Conservation (phyloP, 805 yeast genomes). For the Kazachstania viticola region DNA sequence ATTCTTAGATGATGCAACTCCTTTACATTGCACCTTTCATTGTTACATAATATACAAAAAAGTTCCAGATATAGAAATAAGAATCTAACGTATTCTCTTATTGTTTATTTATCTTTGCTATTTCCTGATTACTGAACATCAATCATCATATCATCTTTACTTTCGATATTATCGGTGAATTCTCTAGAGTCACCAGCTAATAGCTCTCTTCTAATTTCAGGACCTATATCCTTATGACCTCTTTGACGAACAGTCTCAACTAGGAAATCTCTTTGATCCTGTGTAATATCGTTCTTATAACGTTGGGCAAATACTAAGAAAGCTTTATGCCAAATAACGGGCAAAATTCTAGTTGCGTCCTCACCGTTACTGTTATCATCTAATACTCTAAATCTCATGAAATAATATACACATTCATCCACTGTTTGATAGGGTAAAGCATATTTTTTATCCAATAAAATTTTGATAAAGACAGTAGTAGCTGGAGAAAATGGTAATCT, state of each 20-base stretch:
- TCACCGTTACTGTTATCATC: slow-evolving; percentile 32
- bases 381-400: slow-evolving; percentile 75
- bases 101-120: not conserved
- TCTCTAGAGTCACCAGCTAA: slow-evolving; percentile 72
- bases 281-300: slow-evolving; percentile 95
- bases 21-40: not conserved
- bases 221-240: slow-evolving; percentile 79
- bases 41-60: too few relatives aligned
- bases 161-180: slow-evolving; percentile 19
- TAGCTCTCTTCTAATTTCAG: slow-evolving; percentile 88
- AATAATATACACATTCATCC: slow-evolving; percentile 87
- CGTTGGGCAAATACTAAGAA: slow-evolving; percentile 90
- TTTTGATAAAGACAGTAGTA: slow-evolving; percentile 79
- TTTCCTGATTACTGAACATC: slow-evolving; percentile 17
- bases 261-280: slow-evolving; percentile 91
- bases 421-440: slow-evolving; percentile 95
- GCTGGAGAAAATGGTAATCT: slow-evolving; percentile 82
- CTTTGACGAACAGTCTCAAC: slow-evolving; percentile 85
- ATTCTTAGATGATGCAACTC: too few relatives aligned
- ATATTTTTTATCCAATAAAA: slow-evolving; percentile 83
- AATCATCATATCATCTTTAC: slow-evolving; percentile 24
- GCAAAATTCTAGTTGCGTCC: slow-evolving; percentile 42
- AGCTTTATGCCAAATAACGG: slow-evolving; percentile 97
- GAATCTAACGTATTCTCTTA: not conserved
- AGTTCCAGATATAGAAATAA: too few relatives aligned